Evolutionary conservation across 306 rosid species (phyloP), one percentile per base, ranked within the genome.

Genomic region (Vigna unguiculata): DNA sequence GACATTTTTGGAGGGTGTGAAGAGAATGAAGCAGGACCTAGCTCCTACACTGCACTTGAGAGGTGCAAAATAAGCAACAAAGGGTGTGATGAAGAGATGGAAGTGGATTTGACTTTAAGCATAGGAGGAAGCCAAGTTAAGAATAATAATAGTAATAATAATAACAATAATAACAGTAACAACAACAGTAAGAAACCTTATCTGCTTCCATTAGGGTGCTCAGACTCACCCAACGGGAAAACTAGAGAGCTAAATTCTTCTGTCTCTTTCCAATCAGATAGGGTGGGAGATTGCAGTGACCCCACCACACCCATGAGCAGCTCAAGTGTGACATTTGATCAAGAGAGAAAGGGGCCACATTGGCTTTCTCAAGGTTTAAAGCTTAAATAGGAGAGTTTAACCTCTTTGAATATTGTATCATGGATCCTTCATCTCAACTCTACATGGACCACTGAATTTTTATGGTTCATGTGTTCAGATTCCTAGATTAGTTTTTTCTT

Each of bases 241-340:
- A 82, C 48, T 45, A 81, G 76, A 66, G 87, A 88, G 57, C 77
- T 88, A 2, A 81, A 87, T 83, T 87, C 85, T 4, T 88, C 82
- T 36, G 81, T 86, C 24, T 88, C 94, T 15, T 88, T 91, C 66
- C 88, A 85, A 88, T 83, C 96, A 70, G 96, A 92, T 80, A 86
- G 88, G 78, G 85, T 84, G 63, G 92, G 82, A 78, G 97, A 90
- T 77, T 72, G 73, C 87, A 89, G 96, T 83, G 95, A 92, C 49
- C 96, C 97, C 61, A 86, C 80, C 57, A 92, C 97, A 2, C 96
- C 97, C 21, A 88, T 90, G 84, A 92, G 97, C 89, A 92, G 97
- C 82, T 90, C 95, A 1, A 94, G 96, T 77, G 96, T 92, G 14
- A 89, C 95, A 46, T 87, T 81, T 74, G 93, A 92, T 73, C 97